Base-by-base conservation (phyloP, 306 rosid species). In the Quercus dentata region DNA sequence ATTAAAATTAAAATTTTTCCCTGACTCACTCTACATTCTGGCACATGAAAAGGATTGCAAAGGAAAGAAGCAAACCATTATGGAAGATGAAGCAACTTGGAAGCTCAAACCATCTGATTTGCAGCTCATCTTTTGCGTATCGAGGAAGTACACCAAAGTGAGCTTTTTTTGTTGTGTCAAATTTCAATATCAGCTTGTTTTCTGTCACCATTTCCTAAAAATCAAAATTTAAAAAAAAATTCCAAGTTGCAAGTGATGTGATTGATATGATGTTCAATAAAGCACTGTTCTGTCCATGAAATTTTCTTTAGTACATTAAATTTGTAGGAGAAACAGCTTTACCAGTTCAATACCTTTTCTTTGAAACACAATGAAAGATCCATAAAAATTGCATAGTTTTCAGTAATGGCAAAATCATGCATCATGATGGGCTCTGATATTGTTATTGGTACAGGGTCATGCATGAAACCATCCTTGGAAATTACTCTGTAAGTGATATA, bases 81-180 rank as follows among this genome's bases (percentile, higher is more conserved):
- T 94, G 99, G 78, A 94, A 94, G 74, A 94, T 91, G 92, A 92
- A 94, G 89, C 99, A 92, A 87, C 90, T 94, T 69, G 99, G 97
- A 80, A 94, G 90, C 90, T 94, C 97, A 74, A 94, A 94, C 97
- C 99, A 94, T 87, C 89, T 89, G 27, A 94, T 92, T 33, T 76
- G 86, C 82, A 85, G 82, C 52, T 94, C 99, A 72, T 94, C 90
- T 87, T 86, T 91, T 49, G 97, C 95, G 87, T 94, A 92, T 31
- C 99, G 91, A 21, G 97, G 99, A 76, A 94, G 97, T 67, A 94
- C 86, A 65, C 97, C 99, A 84, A 94, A 94, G 74, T 94, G 95
- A 78, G 99, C 89, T 74, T 88, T 92, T 90, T 87, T 94, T 41
- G 94, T 90, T 27, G 87, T 71, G 83, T 94, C 99, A 87, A 91